Conservation (phyloP, 1,284 basidiomycete genomes). For the Cystobasidium sp. region DNA sequence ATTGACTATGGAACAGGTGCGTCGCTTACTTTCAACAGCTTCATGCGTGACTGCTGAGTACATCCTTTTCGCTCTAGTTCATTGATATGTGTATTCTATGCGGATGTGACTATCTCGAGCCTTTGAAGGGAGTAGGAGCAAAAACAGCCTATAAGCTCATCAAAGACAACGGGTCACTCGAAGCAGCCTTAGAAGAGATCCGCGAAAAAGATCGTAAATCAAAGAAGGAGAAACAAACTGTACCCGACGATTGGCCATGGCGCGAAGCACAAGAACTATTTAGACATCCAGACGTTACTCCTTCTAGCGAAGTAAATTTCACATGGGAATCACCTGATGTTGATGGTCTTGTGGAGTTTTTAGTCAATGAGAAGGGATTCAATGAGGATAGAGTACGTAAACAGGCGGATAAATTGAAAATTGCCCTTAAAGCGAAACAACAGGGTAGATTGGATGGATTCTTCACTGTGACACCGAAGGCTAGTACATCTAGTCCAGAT, state of each 20-base stretch:
- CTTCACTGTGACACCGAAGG: constrained; percentile 74
- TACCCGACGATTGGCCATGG: constrained; percentile 94
- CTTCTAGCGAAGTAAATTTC: constrained; percentile 84
- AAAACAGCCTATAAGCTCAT: constrained; percentile 95
- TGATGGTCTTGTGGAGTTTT: constrained; percentile 90
- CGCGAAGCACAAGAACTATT: constrained; percentile 92
- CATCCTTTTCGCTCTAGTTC: constrained; percentile 65
- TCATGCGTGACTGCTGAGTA: background rate
- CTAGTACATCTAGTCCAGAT: constrained; percentile 33
- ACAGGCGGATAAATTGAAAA: constrained; percentile 88
- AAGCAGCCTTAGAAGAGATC: constrained; percentile 78
- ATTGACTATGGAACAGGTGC: constrained; percentile 87
- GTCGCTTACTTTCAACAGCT: constrained; percentile 32
- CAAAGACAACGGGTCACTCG: constrained; percentile 81
- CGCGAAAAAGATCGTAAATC: constrained; percentile 56
- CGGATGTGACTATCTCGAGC: constrained; percentile 97
- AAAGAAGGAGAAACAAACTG: constrained; percentile 51
- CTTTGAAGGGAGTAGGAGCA: constrained; percentile 91
- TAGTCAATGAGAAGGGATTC: constrained; percentile 95
- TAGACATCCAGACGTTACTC: constrained; percentile 81
- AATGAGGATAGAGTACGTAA: constrained; percentile 96
- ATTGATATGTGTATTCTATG: constrained; percentile 96
- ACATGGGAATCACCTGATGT: constrained; percentile 94
- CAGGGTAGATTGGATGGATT: constrained; percentile 96
- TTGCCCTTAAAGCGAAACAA: constrained; percentile 86